These are phyloP conservation scores for Cystobasidium sp. DNA, from an alignment of 1,284 basidiomycete species.

Conservation along the genomic window DNA sequence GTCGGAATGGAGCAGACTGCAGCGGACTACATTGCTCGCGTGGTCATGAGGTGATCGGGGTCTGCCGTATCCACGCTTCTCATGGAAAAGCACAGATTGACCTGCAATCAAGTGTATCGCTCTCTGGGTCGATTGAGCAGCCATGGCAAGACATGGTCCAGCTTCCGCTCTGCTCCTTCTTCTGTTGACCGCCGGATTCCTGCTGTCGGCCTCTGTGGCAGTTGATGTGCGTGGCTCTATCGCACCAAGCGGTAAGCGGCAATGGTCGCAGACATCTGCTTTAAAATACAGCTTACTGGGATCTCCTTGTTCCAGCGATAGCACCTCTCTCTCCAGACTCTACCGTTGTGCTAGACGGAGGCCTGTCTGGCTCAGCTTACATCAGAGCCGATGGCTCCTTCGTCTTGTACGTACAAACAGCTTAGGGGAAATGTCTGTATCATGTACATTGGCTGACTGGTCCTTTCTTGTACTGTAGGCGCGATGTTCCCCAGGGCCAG, in stretches of 20 bases:
- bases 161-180: not conserved
- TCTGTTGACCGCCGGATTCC: not conserved
- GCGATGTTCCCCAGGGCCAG: slow-evolving; percentile 25
- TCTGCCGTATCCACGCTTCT: too few relatives aligned
- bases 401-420: slow-evolving; percentile 22
- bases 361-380: slow-evolving; percentile 25
- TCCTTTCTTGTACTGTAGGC: not conserved
- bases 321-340: slow-evolving; percentile 28
- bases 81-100: too few relatives aligned
- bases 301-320: not conserved
- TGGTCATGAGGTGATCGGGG: too few relatives aligned
- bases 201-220: not conserved
- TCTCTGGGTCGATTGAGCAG: too few relatives aligned
- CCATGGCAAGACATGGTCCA: too few relatives aligned
- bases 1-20: too few relatives aligned
- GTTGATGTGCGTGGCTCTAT: slow-evolving; percentile 18
- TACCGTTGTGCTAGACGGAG: slow-evolving; percentile 23
- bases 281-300: not conserved
- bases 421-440: not conserved
- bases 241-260: slow-evolving; percentile 16
- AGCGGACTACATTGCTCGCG: too few relatives aligned
- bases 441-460: not conserved
- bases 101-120: too few relatives aligned
- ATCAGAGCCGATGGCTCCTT: slow-evolving; percentile 38
- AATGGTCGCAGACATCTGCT: not conserved